Evolutionary conservation across 192 early-diverging fungal species (phyloP), one percentile per base, ranked within the genome.

Genomic region (Allomyces arbusculus): DNA sequence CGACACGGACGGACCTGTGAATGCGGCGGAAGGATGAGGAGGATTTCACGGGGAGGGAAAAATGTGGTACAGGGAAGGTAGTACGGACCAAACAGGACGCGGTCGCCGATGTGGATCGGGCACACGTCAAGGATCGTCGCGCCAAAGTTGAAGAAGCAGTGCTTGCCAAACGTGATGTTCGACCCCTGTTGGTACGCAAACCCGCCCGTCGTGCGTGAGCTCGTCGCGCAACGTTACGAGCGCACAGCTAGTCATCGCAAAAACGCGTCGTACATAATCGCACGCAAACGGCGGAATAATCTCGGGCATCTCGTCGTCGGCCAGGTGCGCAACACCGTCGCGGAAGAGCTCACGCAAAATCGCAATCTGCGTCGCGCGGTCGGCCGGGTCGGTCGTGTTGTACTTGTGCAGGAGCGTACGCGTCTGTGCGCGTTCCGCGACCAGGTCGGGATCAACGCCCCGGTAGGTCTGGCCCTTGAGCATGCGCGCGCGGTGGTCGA

Each of bases 71-170:
- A 80, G 77, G 4, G 91, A 91, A 10, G 12, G 5, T 20, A n/a
- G 12, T 4, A 58, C 20, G 9, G 12, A 58, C 84, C 92, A 68
- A 92, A 78, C 69, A 87, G 62, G 25, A 79, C 82, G 64, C 82
- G 68, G 69, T 90, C 77, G 23, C 90, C 91, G 63, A 94, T 88
- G 10, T 71, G 77, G 22, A 97, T 83, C 23, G 75, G 69, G 14
- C 78, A 78, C 64, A 81, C 78, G 69, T 97, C 94, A 9, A 95
- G 74, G 63, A 97, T 79, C 0, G 75, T 72, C 66, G 86, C 82
- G 69, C 84, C 81, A 63, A 80, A 79, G 72, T 94, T 92, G 75
- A 86, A 81, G 70, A 89, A 91, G 64, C 89, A 85, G 23, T 72
- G 66, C 8, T 86, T 72, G 44, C 91, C 91, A 16, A 92, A 64